A percentile compares a stretch with the other conserved stretches of the same genome.
Evolutionary conservation across 1,284 basidiomycete species (phyloP).

Genomic region (Athelia psychrophila): DNA sequence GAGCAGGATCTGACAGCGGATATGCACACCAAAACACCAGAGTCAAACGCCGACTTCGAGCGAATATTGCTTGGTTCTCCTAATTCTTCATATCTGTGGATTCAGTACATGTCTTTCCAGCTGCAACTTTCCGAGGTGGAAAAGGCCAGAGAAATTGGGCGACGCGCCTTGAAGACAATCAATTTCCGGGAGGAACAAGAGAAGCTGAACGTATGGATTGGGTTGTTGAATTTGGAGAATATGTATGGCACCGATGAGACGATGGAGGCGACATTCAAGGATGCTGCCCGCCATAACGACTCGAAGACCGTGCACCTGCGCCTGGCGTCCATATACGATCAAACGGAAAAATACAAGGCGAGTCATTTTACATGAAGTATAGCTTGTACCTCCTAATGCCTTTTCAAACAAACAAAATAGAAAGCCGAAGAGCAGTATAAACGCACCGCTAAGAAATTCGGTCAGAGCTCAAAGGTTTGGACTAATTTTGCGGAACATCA

Average conservation of each 20-base stretch:
- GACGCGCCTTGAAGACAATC: conserved; percentile 85
- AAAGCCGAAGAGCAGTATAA: conserved; percentile 86
- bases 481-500: conserved; percentile 83
- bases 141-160: conserved; percentile 87
- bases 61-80: conserved; percentile 93
- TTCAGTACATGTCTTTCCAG: conserved; percentile 99
- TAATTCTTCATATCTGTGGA: conserved; percentile 97
- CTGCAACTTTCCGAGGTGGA: conserved; percentile 94
- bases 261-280: conserved; percentile 81
- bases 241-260: conserved; percentile 86
- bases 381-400: neutral
- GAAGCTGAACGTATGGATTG: conserved; percentile 97
- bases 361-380: conserved; percentile 14
- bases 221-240: conserved; percentile 94
- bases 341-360: conserved; percentile 81
- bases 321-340: conserved; percentile 82
- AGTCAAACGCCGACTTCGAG: conserved; percentile 94
- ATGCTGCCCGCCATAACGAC: conserved; percentile 90
- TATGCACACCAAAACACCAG: conserved; percentile 81
- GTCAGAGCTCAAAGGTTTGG: conserved; percentile 91
- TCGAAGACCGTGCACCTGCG: conserved; percentile 88
- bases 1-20: conserved; percentile 84
- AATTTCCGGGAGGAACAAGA: conserved; percentile 96
- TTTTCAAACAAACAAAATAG: conserved; percentile 39
- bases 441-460: conserved; percentile 90